Evolutionary conservation across 345 rosid species (phyloP).

Genomic region (Eutrema japonicum): DNA sequence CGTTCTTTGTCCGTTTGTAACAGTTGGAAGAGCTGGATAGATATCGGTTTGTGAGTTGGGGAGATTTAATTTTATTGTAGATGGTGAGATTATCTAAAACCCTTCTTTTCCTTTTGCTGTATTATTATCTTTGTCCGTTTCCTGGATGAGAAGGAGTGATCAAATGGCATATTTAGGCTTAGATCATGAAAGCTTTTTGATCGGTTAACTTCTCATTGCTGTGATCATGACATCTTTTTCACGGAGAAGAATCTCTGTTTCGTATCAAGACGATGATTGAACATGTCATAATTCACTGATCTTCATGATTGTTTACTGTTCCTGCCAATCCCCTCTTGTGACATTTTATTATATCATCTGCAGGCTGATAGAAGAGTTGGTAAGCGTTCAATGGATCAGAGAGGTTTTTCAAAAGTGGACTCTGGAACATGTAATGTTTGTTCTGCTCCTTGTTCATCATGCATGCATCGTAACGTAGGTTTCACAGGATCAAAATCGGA

Average conservation of each 20-base stretch:
- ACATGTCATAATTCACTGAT: neutral
- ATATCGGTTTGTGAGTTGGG: constrained; percentile 11
- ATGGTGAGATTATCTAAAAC: constrained; percentile 41
- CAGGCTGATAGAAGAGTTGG: constrained; percentile 46
- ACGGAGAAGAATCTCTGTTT: neutral
- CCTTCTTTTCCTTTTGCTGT: neutral
- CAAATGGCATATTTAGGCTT: constrained; percentile 3
- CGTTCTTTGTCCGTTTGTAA: constrained; percentile 26
- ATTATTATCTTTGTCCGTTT: neutral
- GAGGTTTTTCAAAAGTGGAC: constrained; percentile 51
- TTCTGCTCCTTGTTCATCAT: constrained; percentile 85
- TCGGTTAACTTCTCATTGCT: neutral
- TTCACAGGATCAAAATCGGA: constrained; percentile 59
- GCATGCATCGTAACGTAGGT: constrained; percentile 64
- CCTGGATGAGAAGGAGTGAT: neutral
- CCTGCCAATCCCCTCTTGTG: neutral
- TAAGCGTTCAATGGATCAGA: constrained; percentile 47
- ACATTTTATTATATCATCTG: constrained; percentile 11
- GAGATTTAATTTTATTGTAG: neutral
- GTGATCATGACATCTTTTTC: neutral
- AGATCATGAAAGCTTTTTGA: neutral
- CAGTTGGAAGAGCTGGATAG: constrained; percentile 37
- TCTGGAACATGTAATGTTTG: constrained; percentile 85
- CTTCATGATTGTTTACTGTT: constrained; percentile 5
- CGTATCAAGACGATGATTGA: too few species aligned